Conservation (phyloP, 192 early-diverging fungal species). For the Gigaspora rosea region DNA sequence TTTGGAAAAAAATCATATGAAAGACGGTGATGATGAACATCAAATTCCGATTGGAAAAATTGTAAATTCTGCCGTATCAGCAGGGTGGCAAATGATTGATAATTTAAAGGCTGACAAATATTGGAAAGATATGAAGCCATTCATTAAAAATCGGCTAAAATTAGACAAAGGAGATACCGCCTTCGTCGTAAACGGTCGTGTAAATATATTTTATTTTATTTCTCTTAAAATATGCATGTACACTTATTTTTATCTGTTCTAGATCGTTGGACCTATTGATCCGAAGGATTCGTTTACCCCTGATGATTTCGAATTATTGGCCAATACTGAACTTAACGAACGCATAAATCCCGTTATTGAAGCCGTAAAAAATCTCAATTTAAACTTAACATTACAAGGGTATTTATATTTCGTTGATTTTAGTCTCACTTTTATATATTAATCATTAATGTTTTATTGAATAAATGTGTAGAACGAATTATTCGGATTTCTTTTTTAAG, state of each 20-base stretch:
- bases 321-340: conserved; percentile 55
- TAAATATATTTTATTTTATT: conserved; percentile 34
- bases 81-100: conserved; percentile 12
- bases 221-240: neutral
- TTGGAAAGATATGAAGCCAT: conserved; percentile 9
- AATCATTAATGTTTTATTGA: too few relatives aligned
- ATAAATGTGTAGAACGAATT: neutral
- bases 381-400: neutral
- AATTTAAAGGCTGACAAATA: neutral
- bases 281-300: conserved; percentile 42
- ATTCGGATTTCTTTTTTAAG: conserved; percentile 14
- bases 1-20: neutral
- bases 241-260: neutral
- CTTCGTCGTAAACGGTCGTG: conserved; percentile 67
- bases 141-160: conserved; percentile 33
- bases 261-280: conserved; percentile 57
- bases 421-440: neutral
- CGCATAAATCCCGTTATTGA: conserved; percentile 44
- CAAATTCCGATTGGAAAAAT: neutral
- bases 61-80: neutral
- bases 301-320: conserved; percentile 63
- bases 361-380: conserved; percentile 28
- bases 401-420: conserved; percentile 7
- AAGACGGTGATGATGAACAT: neutral
- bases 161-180: conserved; percentile 30